Percentiles rank a stretch among this genome's conserved stretches.
Conservation (phyloP, 2,329 filamentous ascomycete genomes). For the Dactylonectria macrodidyma region DNA sequence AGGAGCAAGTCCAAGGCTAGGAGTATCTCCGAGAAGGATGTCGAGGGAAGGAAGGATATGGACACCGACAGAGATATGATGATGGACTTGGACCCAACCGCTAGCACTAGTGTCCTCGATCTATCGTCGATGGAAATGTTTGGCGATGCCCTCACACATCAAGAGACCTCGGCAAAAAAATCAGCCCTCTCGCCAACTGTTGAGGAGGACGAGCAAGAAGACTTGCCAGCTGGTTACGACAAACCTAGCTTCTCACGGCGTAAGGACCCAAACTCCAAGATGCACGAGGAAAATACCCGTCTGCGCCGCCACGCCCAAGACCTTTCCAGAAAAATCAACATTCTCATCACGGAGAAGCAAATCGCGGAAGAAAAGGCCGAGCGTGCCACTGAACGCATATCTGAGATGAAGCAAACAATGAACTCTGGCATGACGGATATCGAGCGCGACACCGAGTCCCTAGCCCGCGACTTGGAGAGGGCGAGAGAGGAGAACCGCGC, state of each 20-base stretch:
- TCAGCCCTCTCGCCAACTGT: conserved; percentile 24
- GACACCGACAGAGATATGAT: conserved; percentile 23
- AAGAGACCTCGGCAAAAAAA: conserved; percentile 21
- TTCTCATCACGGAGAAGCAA: conserved; percentile 46
- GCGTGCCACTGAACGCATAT: conserved; percentile 43
- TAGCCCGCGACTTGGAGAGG: conserved; percentile 39
- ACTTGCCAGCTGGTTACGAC: conserved; percentile 34
- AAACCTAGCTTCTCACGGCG: conserved; percentile 27
- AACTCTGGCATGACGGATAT: conserved; percentile 42
- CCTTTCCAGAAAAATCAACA: conserved; percentile 36
- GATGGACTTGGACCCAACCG: conserved; percentile 33
- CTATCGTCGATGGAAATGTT: conserved; percentile 32
- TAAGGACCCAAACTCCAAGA: conserved; percentile 23
- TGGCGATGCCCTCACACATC: conserved; percentile 30
- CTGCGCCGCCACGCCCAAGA: conserved; percentile 42
- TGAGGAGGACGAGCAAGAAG: conserved; percentile 38
- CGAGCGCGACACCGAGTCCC: conserved; percentile 42
- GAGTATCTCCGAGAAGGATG: conserved; percentile 19
- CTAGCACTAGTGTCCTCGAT: conserved; percentile 22
- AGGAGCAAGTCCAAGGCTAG: conserved; percentile 26
- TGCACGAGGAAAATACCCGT: conserved; percentile 33
- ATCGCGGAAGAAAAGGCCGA: conserved; percentile 51
- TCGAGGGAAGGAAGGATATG: conserved; percentile 9
- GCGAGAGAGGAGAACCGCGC: conserved; percentile 48
- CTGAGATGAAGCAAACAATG: conserved; percentile 45